Conservation (phyloP, 2,329 filamentous ascomycete genomes). For the Cytospora paraplurivora region DNA sequence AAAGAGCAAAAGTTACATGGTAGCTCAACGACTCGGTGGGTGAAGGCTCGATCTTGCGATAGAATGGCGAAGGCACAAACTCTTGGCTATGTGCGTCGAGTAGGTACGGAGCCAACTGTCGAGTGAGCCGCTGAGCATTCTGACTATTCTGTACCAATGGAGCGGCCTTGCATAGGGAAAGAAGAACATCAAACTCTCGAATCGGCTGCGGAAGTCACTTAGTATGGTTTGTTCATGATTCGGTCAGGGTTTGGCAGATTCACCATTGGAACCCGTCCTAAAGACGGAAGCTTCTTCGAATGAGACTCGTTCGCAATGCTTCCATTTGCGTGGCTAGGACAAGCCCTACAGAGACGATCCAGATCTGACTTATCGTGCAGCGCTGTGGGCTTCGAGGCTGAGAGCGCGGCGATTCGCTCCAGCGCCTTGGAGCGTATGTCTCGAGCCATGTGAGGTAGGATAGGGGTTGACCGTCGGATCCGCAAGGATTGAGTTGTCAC, state of each 20-base stretch:
- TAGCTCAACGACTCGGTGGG: conserved; percentile 84
- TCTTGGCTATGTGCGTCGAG: conserved; percentile 80
- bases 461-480: conserved; percentile 16
- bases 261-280: conserved; percentile 65
- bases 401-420: conserved; percentile 66
- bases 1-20: conserved; percentile 75
- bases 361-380: conserved; percentile 65
- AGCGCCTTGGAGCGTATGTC: conserved; percentile 64
- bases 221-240: conserved; percentile 3
- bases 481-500: not conserved
- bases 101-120: conserved; percentile 80
- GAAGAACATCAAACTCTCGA: conserved; percentile 86
- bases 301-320: conserved; percentile 52
- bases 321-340: conserved; percentile 48
- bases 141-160: conserved; percentile 70
- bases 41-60: conserved; percentile 80
- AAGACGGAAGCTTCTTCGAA: conserved; percentile 43
- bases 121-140: conserved; percentile 76
- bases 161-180: conserved; percentile 89
- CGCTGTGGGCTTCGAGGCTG: conserved; percentile 54
- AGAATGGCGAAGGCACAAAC: conserved; percentile 78
- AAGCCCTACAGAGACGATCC: conserved; percentile 62
- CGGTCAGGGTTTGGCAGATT: conserved; percentile 25
- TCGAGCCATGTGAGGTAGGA: conserved; percentile 46
- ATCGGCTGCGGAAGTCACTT: conserved; percentile 61